Conservation (phyloP, 169 alveolate species). For the Cystoisospora suis region DNA sequence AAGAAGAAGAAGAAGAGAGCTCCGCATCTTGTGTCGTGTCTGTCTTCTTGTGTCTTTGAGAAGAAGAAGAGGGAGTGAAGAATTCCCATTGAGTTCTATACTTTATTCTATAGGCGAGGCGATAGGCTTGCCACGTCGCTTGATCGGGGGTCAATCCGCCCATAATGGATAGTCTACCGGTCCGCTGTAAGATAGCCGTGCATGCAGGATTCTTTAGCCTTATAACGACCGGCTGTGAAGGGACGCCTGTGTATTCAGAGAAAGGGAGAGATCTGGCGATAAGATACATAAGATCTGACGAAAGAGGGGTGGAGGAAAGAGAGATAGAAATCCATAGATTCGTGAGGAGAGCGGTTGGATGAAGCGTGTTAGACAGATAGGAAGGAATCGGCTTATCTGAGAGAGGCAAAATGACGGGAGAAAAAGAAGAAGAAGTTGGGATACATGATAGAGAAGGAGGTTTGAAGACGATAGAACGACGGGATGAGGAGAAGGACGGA, state of each 20-base stretch:
- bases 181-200: constrained; percentile 49
- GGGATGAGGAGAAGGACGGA: not conserved
- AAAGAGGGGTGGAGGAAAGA: constrained; percentile 35
- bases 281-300: constrained; percentile 36
- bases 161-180: constrained; percentile 51
- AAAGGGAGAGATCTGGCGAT: constrained; percentile 59
- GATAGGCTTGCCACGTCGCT: constrained; percentile 60
- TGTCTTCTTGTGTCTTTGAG: not conserved
- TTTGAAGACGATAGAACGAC: not conserved
- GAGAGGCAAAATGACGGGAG: not conserved
- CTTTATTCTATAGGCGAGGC: constrained; percentile 52
- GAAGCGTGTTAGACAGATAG: not conserved
- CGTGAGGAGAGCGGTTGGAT: constrained; percentile 43
- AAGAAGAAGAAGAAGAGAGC: too few species aligned
- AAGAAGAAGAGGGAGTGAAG: too few species aligned
- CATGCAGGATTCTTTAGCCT: constrained; percentile 54
- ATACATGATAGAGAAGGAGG: not conserved
- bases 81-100: constrained; percentile 47
- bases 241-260: constrained; percentile 22
- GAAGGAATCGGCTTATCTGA: not conserved
- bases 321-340: constrained; percentile 49
- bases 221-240: constrained; percentile 44
- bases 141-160: constrained; percentile 62
- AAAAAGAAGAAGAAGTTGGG: not conserved
- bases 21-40: not conserved